Conservation (phyloP, 1,284 basidiomycete species). For the Moniliophthora roreri region DNA sequence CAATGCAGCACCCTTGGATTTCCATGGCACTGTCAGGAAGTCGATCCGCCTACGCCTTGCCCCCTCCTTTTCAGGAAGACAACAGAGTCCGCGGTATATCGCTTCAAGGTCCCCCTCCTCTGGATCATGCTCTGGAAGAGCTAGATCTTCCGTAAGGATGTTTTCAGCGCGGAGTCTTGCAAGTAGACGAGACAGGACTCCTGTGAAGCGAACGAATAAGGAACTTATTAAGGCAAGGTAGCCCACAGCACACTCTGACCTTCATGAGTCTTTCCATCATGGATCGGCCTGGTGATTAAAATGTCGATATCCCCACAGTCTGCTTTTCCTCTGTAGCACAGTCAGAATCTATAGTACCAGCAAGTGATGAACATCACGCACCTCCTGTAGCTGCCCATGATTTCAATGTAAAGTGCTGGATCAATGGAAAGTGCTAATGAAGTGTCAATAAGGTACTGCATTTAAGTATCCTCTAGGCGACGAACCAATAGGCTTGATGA, state of each 20-base stretch:
- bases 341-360: neutral
- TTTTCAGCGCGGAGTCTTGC: constrained; percentile 51
- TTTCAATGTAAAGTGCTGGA: constrained; percentile 69
- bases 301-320: constrained; percentile 91
- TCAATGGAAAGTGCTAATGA: constrained; percentile 68
- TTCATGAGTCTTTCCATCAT: constrained; percentile 72
- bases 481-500: constrained; percentile 69
- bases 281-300: constrained; percentile 72
- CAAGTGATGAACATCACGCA: constrained; percentile 20
- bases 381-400: constrained; percentile 92
- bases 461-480: constrained; percentile 4
- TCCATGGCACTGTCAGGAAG: constrained; percentile 77
- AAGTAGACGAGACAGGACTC: constrained; percentile 59
- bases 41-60: constrained; percentile 76
- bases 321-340: constrained; percentile 57
- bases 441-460: neutral
- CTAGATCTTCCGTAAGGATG: constrained; percentile 79
- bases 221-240: no score
- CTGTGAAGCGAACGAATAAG: no score
- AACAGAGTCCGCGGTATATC: constrained; percentile 81
- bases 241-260: constrained; percentile 48
- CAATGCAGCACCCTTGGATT: constrained; percentile 77
- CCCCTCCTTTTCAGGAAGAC: constrained; percentile 33
- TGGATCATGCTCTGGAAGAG: constrained; percentile 60
- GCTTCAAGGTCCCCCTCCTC: constrained; percentile 63